Evolutionary conservation across 305 asterid species (phyloP), one percentile per base, ranked within the genome.

Genomic region (Fraxinus velutina): DNA sequence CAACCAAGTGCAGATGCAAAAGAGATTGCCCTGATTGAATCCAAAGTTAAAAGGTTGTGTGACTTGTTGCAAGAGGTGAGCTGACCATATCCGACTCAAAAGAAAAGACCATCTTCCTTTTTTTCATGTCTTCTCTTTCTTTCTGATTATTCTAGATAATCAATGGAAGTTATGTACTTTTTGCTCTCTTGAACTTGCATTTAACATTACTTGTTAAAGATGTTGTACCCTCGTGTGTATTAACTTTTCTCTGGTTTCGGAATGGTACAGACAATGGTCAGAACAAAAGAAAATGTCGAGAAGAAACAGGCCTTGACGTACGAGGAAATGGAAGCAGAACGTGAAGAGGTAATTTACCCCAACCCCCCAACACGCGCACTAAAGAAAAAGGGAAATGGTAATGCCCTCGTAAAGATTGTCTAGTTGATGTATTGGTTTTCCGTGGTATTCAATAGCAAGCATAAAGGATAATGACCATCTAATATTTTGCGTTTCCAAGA

Each of bases 291-390:
- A 89, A 94, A 96, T 85, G 89, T 93, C 13, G 98, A 85, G 90
- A 96, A 94, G 89, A 96, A 93, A 84, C 99, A 96, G 55, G 98
- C 99, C 84, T 89, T 93, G 93, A 94, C 98, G 2, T 96, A 91
- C 79, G 99, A 93, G 84, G 99, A 96, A 87, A 96, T 94, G 89
- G 98, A 93, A 79, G 97, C 94, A 82, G 98, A 96, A 89, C 95
- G 99, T 70, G 97, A 94, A 84, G 99, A 96, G 96, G 99, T 94
- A 92, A 84, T 73, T 57, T 74, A 39, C 66, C 75, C 75, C 42
- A 81, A 78, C 81, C 78, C 81, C 66, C 73, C 32, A 75, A 52
- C 77, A 81, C 10, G 42, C 75, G 30, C 33, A 13, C 52, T 24
- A 21, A 13, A 62, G 12, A 27, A 75, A 77, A 39, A 17, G 62